These are phyloP conservation scores for Apiospora aurea DNA, from an alignment of 2,329 filamentous ascomycete species.

Conservation along the genomic window DNA sequence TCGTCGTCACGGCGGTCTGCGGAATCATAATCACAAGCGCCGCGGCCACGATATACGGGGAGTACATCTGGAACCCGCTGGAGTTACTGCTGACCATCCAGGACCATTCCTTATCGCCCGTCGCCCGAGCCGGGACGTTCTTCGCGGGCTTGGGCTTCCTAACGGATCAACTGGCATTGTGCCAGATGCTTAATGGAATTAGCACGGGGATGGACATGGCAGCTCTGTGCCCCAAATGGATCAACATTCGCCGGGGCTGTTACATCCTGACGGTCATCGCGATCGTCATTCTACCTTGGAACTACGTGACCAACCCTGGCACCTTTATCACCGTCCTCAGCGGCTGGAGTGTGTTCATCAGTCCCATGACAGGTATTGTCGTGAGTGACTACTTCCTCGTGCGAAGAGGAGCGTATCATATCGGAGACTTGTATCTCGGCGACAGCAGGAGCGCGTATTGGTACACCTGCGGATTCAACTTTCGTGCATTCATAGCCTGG, in stretches of 20 bases:
- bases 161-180: constrained; percentile 43
- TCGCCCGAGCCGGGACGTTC: constrained; percentile 45
- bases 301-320: constrained; percentile 50
- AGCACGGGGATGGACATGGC: constrained; percentile 55
- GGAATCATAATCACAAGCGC: constrained; percentile 48
- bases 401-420: constrained; percentile 46
- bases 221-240: constrained; percentile 51
- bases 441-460: constrained; percentile 49
- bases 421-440: constrained; percentile 52
- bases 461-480: constrained; percentile 52
- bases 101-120: constrained; percentile 37
- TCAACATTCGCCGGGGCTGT: constrained; percentile 56
- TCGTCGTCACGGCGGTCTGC: constrained; percentile 45
- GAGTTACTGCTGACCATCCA: constrained; percentile 45
- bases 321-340: constrained; percentile 48
- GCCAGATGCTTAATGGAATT: constrained; percentile 36
- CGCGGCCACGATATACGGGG: constrained; percentile 40
- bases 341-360: constrained; percentile 53
- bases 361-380: constrained; percentile 54
- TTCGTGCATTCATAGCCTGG: constrained; percentile 51
- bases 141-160: constrained; percentile 46
- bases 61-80: constrained; percentile 49
- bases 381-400: constrained; percentile 55
- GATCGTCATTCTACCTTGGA: constrained; percentile 53
- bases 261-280: constrained; percentile 50